Conservation (phyloP, 129 eudicot species). For the Chrysanthemum seticuspe region DNA sequence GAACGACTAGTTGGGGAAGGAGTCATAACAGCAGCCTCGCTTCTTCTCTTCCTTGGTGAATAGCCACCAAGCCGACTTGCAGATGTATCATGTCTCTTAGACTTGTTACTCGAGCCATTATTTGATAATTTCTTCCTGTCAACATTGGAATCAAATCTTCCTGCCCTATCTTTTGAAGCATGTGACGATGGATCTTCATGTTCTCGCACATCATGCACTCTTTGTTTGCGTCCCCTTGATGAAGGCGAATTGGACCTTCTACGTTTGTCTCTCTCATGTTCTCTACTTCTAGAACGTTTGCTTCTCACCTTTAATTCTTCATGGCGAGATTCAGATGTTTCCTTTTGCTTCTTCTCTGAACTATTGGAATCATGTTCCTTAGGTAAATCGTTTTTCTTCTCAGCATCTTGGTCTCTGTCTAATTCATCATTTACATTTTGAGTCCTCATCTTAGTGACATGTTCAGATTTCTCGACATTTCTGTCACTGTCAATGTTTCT, state of each 20-base stretch:
- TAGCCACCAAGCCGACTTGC: constrained; percentile 90
- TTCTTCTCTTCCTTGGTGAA: constrained; percentile 97
- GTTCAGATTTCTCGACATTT: constrained; percentile 34
- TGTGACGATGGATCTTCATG: constrained; percentile 48
- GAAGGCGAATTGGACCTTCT: constrained; percentile 58
- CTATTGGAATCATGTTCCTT: constrained; percentile 36
- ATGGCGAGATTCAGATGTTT: constrained; percentile 33
- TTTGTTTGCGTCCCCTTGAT: constrained; percentile 52
- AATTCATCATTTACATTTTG: constrained; percentile 53
- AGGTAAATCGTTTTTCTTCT: constrained; percentile 45
- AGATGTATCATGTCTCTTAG: constrained; percentile 50
- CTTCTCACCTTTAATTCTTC: constrained; percentile 61
- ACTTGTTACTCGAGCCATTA: constrained; percentile 59
- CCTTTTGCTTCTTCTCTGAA: constrained; percentile 46
- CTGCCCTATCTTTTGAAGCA: constrained; percentile 52
- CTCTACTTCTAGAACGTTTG: constrained; percentile 73
- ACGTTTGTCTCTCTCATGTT: constrained; percentile 54
- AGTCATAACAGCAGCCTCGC: constrained; percentile 71
- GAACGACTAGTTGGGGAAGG: constrained; percentile 77
- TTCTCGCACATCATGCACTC: constrained; percentile 43
- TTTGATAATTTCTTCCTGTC: constrained; percentile 37
- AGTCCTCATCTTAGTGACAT: constrained; percentile 45
- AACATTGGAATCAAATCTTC: too few species aligned
- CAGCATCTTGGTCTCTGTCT: constrained; percentile 40
- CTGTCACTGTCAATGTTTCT: too few species aligned